Evolutionary conservation across 139 green algal genomes (phyloP).

Genomic region (Yamagishiella unicocca): DNA sequence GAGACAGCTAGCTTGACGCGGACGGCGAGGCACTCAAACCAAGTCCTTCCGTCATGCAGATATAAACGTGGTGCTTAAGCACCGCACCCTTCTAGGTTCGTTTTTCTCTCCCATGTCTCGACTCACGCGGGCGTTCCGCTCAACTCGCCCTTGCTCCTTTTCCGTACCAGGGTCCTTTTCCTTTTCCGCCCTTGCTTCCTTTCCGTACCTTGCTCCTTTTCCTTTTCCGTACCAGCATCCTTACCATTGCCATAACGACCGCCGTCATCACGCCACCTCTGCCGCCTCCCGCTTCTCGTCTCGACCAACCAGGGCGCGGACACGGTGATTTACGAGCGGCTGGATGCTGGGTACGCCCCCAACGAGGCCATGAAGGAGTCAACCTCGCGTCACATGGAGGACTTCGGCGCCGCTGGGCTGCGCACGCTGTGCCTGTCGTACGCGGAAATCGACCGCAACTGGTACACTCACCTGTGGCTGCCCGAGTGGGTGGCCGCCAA

Average conservation of each 20-base stretch:
- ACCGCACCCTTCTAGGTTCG: too few relatives aligned
- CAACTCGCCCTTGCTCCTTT: too few relatives aligned
- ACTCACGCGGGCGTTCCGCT: too few relatives aligned
- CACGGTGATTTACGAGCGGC: conserved; percentile 85
- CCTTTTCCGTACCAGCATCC: too few relatives aligned
- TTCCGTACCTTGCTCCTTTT: too few relatives aligned
- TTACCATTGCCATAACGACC: not conserved
- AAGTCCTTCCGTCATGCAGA: too few relatives aligned
- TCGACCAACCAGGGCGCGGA: conserved; percentile 85
- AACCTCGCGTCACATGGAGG: conserved; percentile 77
- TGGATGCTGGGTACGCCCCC: conserved; percentile 55
- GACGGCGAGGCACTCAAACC: too few relatives aligned
- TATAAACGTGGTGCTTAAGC: too few relatives aligned
- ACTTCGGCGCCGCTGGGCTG: conserved; percentile 86
- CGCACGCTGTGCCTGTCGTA: conserved; percentile 89
- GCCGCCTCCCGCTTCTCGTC: not conserved
- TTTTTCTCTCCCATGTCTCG: too few relatives aligned
- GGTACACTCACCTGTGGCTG: conserved; percentile 65
- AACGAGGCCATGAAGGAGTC: conserved; percentile 65
- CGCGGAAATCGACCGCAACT: conserved; percentile 58
- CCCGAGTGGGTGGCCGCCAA: conserved; percentile 56
- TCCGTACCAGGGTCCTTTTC: too few relatives aligned
- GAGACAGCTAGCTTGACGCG: too few relatives aligned
- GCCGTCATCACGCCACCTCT: not conserved
- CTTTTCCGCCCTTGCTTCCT: too few relatives aligned